Conservation (phyloP, 2,329 filamentous ascomycete genomes). For the Fusarium abutilonis region DNA sequence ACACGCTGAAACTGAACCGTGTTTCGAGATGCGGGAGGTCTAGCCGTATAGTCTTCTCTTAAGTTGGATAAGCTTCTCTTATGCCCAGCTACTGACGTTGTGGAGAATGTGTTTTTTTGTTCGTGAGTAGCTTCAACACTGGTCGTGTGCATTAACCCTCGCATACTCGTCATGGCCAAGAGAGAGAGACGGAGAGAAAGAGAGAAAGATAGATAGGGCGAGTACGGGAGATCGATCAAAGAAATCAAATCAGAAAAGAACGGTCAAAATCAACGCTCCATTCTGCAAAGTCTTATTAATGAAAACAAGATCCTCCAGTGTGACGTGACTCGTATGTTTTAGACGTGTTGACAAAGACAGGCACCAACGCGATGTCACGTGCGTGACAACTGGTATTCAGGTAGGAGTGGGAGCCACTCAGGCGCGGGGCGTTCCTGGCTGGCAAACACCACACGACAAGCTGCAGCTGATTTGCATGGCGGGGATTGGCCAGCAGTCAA, state of each 20-base stretch:
- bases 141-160: slow-evolving; percentile 59
- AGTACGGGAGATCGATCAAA: background rate
- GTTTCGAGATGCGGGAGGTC: slow-evolving; percentile 5
- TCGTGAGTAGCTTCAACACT: slow-evolving; percentile 60
- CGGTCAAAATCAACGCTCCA: background rate
- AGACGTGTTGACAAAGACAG: slow-evolving; percentile 15
- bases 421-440: slow-evolving; percentile 53
- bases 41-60: slow-evolving; percentile 21
- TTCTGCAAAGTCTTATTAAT: background rate
- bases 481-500: slow-evolving; percentile 38
- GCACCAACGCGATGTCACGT: slow-evolving; percentile 44
- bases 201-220: background rate
- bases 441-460: slow-evolving; percentile 45
- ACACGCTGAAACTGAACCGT: slow-evolving; percentile 50
- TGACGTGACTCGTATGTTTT: slow-evolving; percentile 24
- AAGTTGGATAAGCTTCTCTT: slow-evolving; percentile 55
- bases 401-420: slow-evolving; percentile 42
- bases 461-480: slow-evolving; percentile 49
- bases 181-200: slow-evolving; percentile 4
- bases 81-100: slow-evolving; percentile 57
- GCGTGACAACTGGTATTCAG: slow-evolving; percentile 4
- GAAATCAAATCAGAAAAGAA: slow-evolving; percentile 1
- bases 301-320: background rate
- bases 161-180: slow-evolving; percentile 53
- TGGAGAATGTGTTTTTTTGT: slow-evolving; percentile 51